These are phyloP conservation scores for Gastrodia elata DNA, from an alignment of 106 monocot species.

Conservation along the genomic window DNA sequence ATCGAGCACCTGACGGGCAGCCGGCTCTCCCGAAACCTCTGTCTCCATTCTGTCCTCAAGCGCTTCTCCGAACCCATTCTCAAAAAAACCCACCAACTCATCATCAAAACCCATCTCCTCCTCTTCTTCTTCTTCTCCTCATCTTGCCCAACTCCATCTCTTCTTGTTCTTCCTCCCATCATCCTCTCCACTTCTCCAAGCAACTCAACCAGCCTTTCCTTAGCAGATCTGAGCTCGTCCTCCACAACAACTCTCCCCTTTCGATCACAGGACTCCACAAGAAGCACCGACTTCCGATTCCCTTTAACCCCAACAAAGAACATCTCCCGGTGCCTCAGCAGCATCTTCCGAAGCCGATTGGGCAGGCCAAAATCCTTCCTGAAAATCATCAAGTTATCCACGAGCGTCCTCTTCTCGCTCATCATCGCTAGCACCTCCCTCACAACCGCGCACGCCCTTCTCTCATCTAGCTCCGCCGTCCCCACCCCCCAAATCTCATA, in stretches of 20 bases:
- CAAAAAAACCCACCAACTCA: constrained; percentile 52
- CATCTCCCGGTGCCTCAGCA: constrained; percentile 90
- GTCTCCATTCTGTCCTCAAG: no score
- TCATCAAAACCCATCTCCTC: constrained; percentile 25
- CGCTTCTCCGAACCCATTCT: constrained; percentile 59
- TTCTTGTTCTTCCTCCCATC: constrained; percentile 47
- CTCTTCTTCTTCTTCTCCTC: constrained; percentile 25
- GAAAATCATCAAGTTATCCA: constrained; percentile 87
- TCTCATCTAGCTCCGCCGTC: constrained; percentile 36
- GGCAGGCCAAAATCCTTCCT: constrained; percentile 78
- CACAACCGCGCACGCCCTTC: constrained; percentile 66
- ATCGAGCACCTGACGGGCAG: no score
- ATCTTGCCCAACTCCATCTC: constrained; percentile 11
- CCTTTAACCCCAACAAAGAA: constrained; percentile 97
- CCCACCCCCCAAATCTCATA: constrained; percentile 12
- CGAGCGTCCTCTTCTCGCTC: constrained; percentile 72
- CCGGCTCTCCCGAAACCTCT: no score
- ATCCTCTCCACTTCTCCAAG: constrained; percentile 75
- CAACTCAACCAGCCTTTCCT: constrained; percentile 46
- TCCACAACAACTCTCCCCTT: constrained; percentile 52
- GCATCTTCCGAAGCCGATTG: constrained; percentile 58
- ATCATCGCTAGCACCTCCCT: constrained; percentile 86
- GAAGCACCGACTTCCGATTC: constrained; percentile 74
- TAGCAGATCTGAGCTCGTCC: constrained; percentile 46
- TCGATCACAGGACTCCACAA: constrained; percentile 79